These are phyloP conservation scores for Verticillium dahliae DNA, from an alignment of 2,329 filamentous ascomycete genomes.

Conservation along the genomic window DNA sequence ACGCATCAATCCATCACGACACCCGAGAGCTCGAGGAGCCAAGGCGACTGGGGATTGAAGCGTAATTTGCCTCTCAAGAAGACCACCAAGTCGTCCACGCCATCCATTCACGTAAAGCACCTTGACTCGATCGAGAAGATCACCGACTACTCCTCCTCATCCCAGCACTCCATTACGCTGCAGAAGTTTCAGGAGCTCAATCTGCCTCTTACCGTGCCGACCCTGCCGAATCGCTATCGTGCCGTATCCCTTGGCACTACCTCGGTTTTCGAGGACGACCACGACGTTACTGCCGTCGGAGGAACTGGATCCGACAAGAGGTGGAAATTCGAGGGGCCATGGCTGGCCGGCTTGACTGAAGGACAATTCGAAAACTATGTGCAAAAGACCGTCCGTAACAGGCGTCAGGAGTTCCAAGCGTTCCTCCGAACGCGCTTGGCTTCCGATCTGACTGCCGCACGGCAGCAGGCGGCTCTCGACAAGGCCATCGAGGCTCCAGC, in stretches of 20 bases:
- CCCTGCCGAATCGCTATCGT: background rate
- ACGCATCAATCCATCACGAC: constrained; percentile 78
- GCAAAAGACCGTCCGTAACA: constrained; percentile 43
- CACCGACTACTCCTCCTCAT: constrained; percentile 79
- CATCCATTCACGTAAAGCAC: constrained; percentile 67
- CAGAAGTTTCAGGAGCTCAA: constrained; percentile 82
- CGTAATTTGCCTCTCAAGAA: constrained; percentile 71
- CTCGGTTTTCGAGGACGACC: constrained; percentile 54
- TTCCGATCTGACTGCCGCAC: constrained; percentile 33
- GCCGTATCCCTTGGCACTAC: background rate
- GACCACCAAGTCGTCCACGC: constrained; percentile 65
- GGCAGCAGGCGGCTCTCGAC: constrained; percentile 30
- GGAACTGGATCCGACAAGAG: constrained; percentile 33
- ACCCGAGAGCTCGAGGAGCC: constrained; percentile 61
- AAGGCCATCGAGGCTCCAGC: constrained; percentile 22
- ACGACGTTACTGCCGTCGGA: constrained; percentile 34
- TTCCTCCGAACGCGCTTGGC: constrained; percentile 46
- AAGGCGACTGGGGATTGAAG: constrained; percentile 92
- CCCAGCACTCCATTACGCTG: constrained; percentile 73
- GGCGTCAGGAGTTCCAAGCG: constrained; percentile 46
- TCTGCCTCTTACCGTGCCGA: constrained; percentile 58
- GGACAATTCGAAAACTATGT: constrained; percentile 54
- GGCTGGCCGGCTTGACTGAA: constrained; percentile 57
- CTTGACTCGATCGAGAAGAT: constrained; percentile 83
- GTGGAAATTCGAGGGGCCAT: constrained; percentile 63